Percentiles rank a stretch among this genome's conserved stretches.
phyloP scores from a whole-genome alignment of 768 basidiomycete species.

The Amanita polypyramis region DNA sequence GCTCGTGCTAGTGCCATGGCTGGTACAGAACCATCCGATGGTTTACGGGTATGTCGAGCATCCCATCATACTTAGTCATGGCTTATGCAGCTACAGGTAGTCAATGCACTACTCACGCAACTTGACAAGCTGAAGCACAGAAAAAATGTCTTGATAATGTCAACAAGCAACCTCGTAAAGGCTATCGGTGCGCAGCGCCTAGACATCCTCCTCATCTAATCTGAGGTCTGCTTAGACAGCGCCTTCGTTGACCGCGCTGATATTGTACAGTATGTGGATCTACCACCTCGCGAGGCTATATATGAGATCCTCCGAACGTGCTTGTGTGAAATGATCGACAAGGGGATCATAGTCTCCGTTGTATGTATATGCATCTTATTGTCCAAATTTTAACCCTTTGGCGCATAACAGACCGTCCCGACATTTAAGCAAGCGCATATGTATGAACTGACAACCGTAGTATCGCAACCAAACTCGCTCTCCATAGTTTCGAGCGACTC shows the following conservation, averaged over 20 bases:
- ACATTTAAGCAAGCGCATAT: slow-evolving; percentile 50
- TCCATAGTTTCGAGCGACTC: slow-evolving; percentile 17
- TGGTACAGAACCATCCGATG: slow-evolving; percentile 94
- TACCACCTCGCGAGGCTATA: slow-evolving; percentile 84
- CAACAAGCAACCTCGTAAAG: slow-evolving; percentile 90
- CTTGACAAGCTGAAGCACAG: slow-evolving; percentile 89
- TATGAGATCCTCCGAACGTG: slow-evolving; percentile 87
- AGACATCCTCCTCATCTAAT: background rate
- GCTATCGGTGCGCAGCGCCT: slow-evolving; percentile 64
- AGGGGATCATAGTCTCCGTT: slow-evolving; percentile 53
- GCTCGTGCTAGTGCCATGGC: slow-evolving; percentile 91
- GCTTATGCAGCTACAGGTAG: slow-evolving; percentile 50
- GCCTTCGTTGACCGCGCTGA: slow-evolving; percentile 97
- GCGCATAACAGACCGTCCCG: slow-evolving; percentile 41
- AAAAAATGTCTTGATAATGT: slow-evolving; percentile 92
- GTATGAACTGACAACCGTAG: slow-evolving; percentile 35
- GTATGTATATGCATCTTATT: slow-evolving; percentile 30
- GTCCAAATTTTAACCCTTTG: background rate
- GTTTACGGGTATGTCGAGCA: slow-evolving; percentile 54
- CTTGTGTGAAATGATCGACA: slow-evolving; percentile 67
- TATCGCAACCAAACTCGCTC: slow-evolving; percentile 10
- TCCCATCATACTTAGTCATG: background rate
- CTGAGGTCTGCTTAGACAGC: slow-evolving; percentile 42
- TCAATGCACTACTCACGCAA: slow-evolving; percentile 94
- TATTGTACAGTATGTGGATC: slow-evolving; percentile 88